Percentiles rank a stretch among this genome's conserved stretches.
These are phyloP conservation scores for Verticillium dahliae DNA, from an alignment of 2,329 filamentous ascomycete genomes.

Conservation along the genomic window DNA sequence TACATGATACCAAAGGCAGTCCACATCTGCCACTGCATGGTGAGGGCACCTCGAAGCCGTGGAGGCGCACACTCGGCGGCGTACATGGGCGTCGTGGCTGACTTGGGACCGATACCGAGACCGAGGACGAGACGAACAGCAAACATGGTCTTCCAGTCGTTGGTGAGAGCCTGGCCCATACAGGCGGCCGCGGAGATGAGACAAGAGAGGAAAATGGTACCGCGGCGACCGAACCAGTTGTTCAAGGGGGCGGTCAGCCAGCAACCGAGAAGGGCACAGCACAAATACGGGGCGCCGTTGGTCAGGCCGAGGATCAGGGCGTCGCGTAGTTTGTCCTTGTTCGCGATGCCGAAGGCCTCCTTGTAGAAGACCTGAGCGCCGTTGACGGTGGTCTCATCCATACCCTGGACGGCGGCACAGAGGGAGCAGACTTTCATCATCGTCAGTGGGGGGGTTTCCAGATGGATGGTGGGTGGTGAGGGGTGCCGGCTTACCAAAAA, in stretches of 20 bases:
- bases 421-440: constrained; percentile 46
- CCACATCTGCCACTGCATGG: constrained; percentile 66
- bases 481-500: constrained; percentile 36
- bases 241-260: constrained; percentile 72
- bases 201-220: constrained; percentile 65
- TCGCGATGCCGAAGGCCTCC: constrained; percentile 51
- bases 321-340: constrained; percentile 33
- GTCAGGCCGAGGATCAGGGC: constrained; percentile 56
- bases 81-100: constrained; percentile 62
- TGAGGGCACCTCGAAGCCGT: constrained; percentile 57
- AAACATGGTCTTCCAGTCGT: constrained; percentile 60
- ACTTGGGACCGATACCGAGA: constrained; percentile 64
- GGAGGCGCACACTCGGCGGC: constrained; percentile 63
- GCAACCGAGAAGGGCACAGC: constrained; percentile 62
- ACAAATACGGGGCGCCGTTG: constrained; percentile 57
- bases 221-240: constrained; percentile 60
- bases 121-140: constrained; percentile 64
- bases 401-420: constrained; percentile 64
- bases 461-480: background rate
- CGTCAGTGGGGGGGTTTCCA: background rate
- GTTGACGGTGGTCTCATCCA: constrained; percentile 64
- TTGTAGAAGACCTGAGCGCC: constrained; percentile 62
- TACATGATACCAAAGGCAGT: constrained; percentile 46
- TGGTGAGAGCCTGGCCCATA: constrained; percentile 41
- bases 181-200: constrained; percentile 50